A percentile compares a stretch with the other conserved stretches of the same genome.
These are phyloP conservation scores for Triticum dicoccoides DNA, from an alignment of 176 grass and related monocot genomes.

Conservation along the genomic window DNA sequence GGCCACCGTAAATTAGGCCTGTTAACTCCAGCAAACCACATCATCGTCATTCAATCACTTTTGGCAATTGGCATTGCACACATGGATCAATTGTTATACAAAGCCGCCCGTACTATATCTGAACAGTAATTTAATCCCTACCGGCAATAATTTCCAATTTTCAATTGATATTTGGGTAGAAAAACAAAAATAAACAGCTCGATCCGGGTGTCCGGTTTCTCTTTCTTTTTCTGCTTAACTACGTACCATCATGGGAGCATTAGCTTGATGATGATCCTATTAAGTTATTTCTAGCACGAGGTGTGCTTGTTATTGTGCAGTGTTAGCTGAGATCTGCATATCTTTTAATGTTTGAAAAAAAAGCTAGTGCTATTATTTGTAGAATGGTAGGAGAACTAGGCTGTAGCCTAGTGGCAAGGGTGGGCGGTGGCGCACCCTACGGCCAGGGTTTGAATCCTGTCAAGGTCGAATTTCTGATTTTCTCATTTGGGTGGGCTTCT, in stretches of 20 bases:
- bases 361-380: neutral
- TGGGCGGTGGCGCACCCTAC: no score
- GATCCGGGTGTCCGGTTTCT: neutral
- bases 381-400: no score
- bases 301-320: neutral
- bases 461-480: no score
- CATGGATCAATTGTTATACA: neutral
- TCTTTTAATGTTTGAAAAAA: neutral
- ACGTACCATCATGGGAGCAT: neutral
- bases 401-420: no score
- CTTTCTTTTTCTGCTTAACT: neutral
- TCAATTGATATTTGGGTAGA: no score
- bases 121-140: no score
- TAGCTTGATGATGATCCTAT: neutral
- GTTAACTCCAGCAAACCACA: neutral
- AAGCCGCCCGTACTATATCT: neutral
- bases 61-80: neutral
- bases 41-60: neutral
- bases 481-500: no score
- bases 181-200: neutral
- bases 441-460: no score
- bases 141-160: no score
- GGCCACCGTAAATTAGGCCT: slow-evolving; percentile 23
- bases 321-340: slow-evolving; percentile 2
- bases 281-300: neutral